These are phyloP conservation scores for Metschnikowia gruessii DNA, from an alignment of 805 yeast species.

Conservation along the genomic window DNA sequence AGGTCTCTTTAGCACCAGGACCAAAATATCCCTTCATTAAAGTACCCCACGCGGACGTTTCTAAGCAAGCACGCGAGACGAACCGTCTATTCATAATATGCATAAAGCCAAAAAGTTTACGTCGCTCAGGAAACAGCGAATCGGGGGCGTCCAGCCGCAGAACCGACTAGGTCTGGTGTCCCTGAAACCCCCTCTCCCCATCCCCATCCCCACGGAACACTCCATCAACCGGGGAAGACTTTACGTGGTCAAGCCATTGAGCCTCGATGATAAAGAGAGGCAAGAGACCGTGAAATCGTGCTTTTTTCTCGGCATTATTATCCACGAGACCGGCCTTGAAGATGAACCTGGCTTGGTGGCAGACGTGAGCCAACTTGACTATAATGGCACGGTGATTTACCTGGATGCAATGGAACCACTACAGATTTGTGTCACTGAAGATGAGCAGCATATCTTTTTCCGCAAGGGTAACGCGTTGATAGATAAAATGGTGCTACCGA, in stretches of 20 bases:
- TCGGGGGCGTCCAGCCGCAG: slow-evolving; percentile 19
- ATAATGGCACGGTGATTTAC: slow-evolving; percentile 16
- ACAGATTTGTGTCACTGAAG: slow-evolving; percentile 12
- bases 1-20: too few relatives aligned
- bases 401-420: slow-evolving; percentile 5
- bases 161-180: slow-evolving; percentile 14
- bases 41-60: background rate
- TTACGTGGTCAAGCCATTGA: slow-evolving; percentile 16
- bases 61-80: background rate
- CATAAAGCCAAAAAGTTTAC: slow-evolving; percentile 14
- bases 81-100: background rate
- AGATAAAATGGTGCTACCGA: slow-evolving; percentile 18
- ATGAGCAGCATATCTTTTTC: slow-evolving; percentile 11
- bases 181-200: slow-evolving; percentile 16
- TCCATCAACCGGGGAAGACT: slow-evolving; percentile 12
- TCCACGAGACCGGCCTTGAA: slow-evolving; percentile 15
- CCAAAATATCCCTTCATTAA: too few relatives aligned
- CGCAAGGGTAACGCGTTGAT: slow-evolving; percentile 11
- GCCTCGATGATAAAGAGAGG: slow-evolving; percentile 10
- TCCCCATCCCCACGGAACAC: slow-evolving; percentile 16
- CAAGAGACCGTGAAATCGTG: slow-evolving; percentile 16
- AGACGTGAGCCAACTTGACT: slow-evolving; percentile 11
- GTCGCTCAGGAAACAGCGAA: slow-evolving; percentile 17
- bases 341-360: slow-evolving; percentile 11
- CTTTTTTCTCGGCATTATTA: slow-evolving; percentile 11